Evolutionary conservation across 352 stramenopile species (phyloP), one percentile per base, ranked within the genome.

Genomic region (Phytophthora cactorum): DNA sequence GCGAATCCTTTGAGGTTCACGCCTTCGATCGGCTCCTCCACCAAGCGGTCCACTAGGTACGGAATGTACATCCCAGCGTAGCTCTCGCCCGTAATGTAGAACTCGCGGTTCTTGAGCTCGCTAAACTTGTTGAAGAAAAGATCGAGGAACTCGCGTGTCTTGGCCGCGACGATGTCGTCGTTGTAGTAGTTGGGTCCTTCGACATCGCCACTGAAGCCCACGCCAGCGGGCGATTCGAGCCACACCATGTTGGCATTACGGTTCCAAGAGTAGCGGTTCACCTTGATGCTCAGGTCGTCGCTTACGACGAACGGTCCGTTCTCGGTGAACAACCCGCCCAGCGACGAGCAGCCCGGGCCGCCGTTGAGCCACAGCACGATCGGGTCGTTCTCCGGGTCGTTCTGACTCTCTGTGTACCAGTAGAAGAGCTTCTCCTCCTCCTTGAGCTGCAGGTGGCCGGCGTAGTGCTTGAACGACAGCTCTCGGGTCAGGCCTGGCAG

Each of bases 61-160:
- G 91, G 90, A 58, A 97, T 93, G 83, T 98, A 97, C 74, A 97
- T 92, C 0, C 91, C 92, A 3, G 88, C 88, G 68, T 96, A 96
- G 43, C 79, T 91, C 61, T 96, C 88, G 11, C 88, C 88, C 8
- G 87, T 89, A 49, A 96, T 90, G 75, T 91, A 96, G 63, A 95
- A 93, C 15, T 89, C 72, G 45, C 87, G 87, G 50, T 77, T 71
- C 44, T 86, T 68, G 41, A 96, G 88, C 41, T 92, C 78, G 15
- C 81, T 73, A 61, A 88, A 91, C 63, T 92, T 87, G 39, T 65
- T 52, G 49, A 93, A 90, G 59, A 93, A 93, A 34, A 81, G 69
- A 25, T 68, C 49, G 15, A 96, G 64, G 58, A 96, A 96, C 57
- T 92, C 81, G 68, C 90, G 91, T 52, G 85, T 85, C 61, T 90